Evolutionary conservation across 495 filamentous ascomycete genomes (phyloP), one percentile per base, ranked within the genome.

Genomic region (Trichodelitschia bisporula): DNA sequence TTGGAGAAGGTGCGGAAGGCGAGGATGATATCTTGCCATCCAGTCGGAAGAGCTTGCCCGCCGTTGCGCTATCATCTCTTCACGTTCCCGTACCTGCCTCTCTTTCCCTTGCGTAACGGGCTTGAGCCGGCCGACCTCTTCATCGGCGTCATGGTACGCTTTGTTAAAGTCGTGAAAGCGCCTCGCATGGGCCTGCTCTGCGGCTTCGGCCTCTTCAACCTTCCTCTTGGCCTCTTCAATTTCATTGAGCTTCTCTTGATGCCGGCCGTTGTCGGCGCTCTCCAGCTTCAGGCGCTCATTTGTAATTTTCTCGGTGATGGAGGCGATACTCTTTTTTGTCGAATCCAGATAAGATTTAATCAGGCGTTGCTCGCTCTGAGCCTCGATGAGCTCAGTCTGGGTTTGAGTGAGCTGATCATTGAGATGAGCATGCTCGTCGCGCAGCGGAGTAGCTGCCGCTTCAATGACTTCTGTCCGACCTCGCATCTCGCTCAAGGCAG

Each of bases 1-100:
- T 18, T 45, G 56, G 2, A 90, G 43, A 8, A 93, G 62, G 1
- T 53, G 35, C n/a, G n/a, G n/a, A n/a, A n/a, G n/a, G n/a, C n/a
- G n/a, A n/a, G n/a, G n/a, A n/a, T n/a, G n/a, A n/a, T n/a, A n/a
- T n/a, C n/a, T n/a, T n/a, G n/a, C n/a, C n/a, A n/a, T n/a, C n/a
- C n/a, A n/a, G n/a, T n/a, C n/a, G n/a, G n/a, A n/a, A n/a, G n/a
- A n/a, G n/a, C n/a, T n/a, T n/a, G n/a, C n/a, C n/a, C n/a, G n/a
- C n/a, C n/a, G n/a, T n/a, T n/a, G n/a, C n/a, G n/a, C n/a, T n/a
- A n/a, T n/a, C n/a, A n/a, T n/a, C n/a, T n/a, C n/a, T n/a, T n/a
- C n/a, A n/a, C n/a, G n/a, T n/a, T n/a, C n/a, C n/a, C n/a, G n/a
- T n/a, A n/a, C n/a, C n/a, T n/a, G n/a, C n/a, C n/a, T n/a, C n/a